Conservation (phyloP, 2,329 filamentous ascomycete species). For the Penicillium thymicola region DNA sequence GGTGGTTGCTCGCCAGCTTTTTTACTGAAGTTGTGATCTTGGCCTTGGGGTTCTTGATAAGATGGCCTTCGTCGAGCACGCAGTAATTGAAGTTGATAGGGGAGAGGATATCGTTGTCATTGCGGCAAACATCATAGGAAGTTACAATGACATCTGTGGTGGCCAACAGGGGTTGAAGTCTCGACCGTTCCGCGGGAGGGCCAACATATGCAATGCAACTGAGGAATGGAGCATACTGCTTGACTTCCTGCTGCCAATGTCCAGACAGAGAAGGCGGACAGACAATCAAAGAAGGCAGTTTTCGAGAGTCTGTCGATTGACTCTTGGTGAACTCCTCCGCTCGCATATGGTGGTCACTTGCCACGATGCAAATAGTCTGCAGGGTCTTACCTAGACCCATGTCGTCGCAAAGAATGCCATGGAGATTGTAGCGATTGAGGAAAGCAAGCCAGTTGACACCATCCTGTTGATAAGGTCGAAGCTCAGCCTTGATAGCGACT, state of each 20-base stretch:
- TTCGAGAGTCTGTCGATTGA: slow-evolving; percentile 70
- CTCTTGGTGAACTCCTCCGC: slow-evolving; percentile 87
- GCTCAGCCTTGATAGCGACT: slow-evolving; percentile 92
- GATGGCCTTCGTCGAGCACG: slow-evolving; percentile 91
- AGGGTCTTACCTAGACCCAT: slow-evolving; percentile 98
- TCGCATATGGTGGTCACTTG: slow-evolving; percentile 91
- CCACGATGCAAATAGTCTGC: slow-evolving; percentile 96
- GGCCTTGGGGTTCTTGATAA: slow-evolving; percentile 98
- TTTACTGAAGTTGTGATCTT: slow-evolving; percentile 96
- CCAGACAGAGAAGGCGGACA: slow-evolving; percentile 95
- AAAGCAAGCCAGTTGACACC: slow-evolving; percentile 99
- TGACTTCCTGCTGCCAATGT: slow-evolving; percentile 98
- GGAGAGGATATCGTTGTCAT: slow-evolving; percentile 81
- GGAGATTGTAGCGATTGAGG: slow-evolving; percentile 94
- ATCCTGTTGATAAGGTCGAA: slow-evolving; percentile 96
- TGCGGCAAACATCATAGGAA: slow-evolving; percentile 96
- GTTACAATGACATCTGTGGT: slow-evolving; percentile 92
- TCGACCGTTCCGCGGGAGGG: slow-evolving; percentile 73
- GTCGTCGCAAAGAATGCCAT: slow-evolving; percentile 97
- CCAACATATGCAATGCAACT: slow-evolving; percentile 88
- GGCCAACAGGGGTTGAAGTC: slow-evolving; percentile 65
- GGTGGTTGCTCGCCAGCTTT: slow-evolving; percentile 82
- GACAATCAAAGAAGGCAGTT: slow-evolving; percentile 86
- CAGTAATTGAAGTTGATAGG: slow-evolving; percentile 95
- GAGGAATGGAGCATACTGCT: slow-evolving; percentile 91